phyloP scores from a whole-genome alignment of 768 basidiomycete genomes.

The Rhizopogon vesiculosus region DNA sequence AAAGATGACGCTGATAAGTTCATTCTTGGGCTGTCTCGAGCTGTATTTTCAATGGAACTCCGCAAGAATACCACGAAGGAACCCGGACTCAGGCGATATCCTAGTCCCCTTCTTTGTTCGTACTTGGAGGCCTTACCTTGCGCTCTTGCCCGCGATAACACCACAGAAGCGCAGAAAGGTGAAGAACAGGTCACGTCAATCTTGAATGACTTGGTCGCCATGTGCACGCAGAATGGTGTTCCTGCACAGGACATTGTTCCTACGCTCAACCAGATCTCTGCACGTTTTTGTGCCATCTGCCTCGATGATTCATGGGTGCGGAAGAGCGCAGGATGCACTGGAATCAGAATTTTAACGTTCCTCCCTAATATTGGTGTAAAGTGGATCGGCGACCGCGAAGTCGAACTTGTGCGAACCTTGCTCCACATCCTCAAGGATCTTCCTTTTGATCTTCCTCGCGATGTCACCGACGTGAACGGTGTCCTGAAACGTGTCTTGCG shows the following conservation, averaged over 20 bases:
- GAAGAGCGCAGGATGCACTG: constrained; percentile 86
- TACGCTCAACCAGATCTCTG: constrained; percentile 77
- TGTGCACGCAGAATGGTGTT: constrained; percentile 44
- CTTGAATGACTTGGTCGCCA: constrained; percentile 59
- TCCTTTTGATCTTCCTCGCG: constrained; percentile 80
- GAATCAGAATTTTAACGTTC: constrained; percentile 75
- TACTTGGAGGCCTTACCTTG: constrained; percentile 81
- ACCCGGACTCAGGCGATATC: constrained; percentile 43
- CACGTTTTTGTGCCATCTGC: constrained; percentile 80
- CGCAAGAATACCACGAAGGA: constrained; percentile 53
- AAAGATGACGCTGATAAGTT: constrained; percentile 66
- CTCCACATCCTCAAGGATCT: constrained; percentile 93
- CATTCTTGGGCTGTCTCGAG: constrained; percentile 61
- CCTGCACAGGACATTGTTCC: constrained; percentile 52
- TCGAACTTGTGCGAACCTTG: constrained; percentile 86
- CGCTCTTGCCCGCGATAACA: constrained; percentile 63
- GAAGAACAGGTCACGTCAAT: constrained; percentile 57
- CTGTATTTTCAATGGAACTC: constrained; percentile 74
- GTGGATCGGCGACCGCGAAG: constrained; percentile 83
- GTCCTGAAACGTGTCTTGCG: constrained; percentile 67
- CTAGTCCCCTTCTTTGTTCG: constrained; percentile 56
- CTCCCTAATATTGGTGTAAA: constrained; percentile 66
- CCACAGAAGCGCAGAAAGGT: constrained; percentile 56
- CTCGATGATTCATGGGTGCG: constrained; percentile 87
- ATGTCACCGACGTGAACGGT: constrained; percentile 73